A percentile compares a stretch with the other conserved stretches of the same genome.
phyloP scores from a whole-genome alignment of 2,329 filamentous ascomycete species.

The Pseudopyricularia javanii region DNA sequence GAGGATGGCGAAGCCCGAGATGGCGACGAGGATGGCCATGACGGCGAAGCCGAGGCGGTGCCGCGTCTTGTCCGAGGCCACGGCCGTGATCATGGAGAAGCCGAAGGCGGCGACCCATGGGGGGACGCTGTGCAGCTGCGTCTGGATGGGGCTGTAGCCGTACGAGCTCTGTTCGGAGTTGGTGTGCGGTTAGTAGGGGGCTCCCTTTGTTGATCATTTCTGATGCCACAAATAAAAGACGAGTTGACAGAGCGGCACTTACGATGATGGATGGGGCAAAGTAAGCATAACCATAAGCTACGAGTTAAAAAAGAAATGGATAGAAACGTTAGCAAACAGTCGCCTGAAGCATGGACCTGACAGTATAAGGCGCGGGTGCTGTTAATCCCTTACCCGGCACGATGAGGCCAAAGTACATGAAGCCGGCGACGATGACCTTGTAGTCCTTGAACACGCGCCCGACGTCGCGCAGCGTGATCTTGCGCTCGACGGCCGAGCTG shows the following conservation, averaged over 20 bases:
- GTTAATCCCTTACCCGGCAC: constrained; percentile 33
- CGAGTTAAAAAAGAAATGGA: background rate
- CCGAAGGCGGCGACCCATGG: constrained; percentile 59
- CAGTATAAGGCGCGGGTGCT: background rate
- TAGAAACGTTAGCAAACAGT: background rate
- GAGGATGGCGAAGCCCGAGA: constrained; percentile 66
- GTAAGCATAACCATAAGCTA: constrained; percentile 64
- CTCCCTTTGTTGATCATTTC: too few relatives aligned
- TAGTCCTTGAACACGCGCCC: constrained; percentile 56
- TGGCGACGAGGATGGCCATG: constrained; percentile 52
- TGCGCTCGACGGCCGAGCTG: constrained; percentile 48
- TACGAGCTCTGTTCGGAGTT: constrained; percentile 44
- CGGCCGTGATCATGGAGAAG: constrained; percentile 66
- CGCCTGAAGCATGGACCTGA: background rate
- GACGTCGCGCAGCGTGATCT: constrained; percentile 46
- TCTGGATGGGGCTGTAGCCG: constrained; percentile 45
- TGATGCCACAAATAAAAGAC: too few relatives aligned
- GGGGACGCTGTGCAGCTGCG: constrained; percentile 33
- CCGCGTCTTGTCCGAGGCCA: constrained; percentile 53
- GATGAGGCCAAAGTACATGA: constrained; percentile 74
- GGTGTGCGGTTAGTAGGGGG: constrained; percentile 33
- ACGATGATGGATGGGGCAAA: constrained; percentile 41
- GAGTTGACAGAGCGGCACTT: background rate
- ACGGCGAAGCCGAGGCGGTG: constrained; percentile 69
- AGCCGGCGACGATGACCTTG: constrained; percentile 60